Percentiles rank a stretch among this genome's conserved stretches.
phyloP scores from a whole-genome alignment of 169 alveolate genomes.

The Amoebophrya sp. region DNA sequence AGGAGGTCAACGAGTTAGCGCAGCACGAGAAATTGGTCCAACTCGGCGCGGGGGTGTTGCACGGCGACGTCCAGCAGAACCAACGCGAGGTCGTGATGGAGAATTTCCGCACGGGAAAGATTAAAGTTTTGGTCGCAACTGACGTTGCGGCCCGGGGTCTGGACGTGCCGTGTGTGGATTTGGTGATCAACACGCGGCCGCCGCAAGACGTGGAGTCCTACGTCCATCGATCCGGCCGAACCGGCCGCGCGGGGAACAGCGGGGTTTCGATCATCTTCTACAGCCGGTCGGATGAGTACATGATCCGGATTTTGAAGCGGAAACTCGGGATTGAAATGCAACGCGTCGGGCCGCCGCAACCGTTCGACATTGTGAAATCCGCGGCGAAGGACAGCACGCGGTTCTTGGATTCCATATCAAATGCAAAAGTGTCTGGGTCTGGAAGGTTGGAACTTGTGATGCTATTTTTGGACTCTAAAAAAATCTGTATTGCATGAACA shows the following conservation, averaged over 20 bases:
- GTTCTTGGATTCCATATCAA: slow-evolving; percentile 35
- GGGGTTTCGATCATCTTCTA: slow-evolving; percentile 42
- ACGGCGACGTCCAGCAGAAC: slow-evolving; percentile 42
- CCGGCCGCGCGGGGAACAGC: slow-evolving; percentile 40
- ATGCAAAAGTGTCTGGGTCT: no score
- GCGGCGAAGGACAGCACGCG: slow-evolving; percentile 43
- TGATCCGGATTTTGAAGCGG: slow-evolving; percentile 10
- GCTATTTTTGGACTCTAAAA: no score
- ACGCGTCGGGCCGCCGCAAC: neutral
- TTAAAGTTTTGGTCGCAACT: slow-evolving; percentile 40
- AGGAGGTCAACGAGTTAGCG: slow-evolving; percentile 42
- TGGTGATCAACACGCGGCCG: slow-evolving; percentile 45
- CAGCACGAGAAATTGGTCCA: slow-evolving; percentile 32
- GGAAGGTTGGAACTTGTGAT: no score
- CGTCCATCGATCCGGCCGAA: slow-evolving; percentile 45
- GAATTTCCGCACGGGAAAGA: slow-evolving; percentile 35
- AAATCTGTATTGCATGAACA: no score
- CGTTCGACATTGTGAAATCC: slow-evolving; percentile 35
- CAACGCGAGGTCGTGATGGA: slow-evolving; percentile 42
- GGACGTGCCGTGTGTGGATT: slow-evolving; percentile 46
- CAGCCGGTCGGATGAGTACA: slow-evolving; percentile 37
- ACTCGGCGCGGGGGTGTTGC: slow-evolving; percentile 46
- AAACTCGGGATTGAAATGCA: neutral
- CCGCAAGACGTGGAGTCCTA: slow-evolving; percentile 44
- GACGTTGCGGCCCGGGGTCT: slow-evolving; percentile 49